These are phyloP conservation scores for Nicotiana obtusifolia DNA, from an alignment of 257 asterid species.

Conservation along the genomic window DNA sequence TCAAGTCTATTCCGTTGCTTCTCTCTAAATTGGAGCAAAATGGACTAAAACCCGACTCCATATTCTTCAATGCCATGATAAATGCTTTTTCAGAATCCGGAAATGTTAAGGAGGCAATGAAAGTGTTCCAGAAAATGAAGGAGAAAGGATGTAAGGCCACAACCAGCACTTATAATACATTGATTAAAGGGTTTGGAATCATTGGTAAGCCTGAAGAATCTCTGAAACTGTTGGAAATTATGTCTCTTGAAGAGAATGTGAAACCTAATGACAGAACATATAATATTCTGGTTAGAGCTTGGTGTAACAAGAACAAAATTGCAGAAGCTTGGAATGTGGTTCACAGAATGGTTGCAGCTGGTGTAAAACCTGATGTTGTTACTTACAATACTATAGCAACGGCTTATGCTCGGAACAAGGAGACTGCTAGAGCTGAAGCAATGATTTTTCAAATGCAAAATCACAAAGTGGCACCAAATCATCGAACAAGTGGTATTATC, in stretches of 20 bases:
- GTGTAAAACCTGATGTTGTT: constrained; percentile 75
- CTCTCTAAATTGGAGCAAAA: constrained; percentile 58
- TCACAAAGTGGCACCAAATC: constrained; percentile 56
- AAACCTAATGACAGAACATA: constrained; percentile 84
- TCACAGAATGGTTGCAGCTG: constrained; percentile 50
- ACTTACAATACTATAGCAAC: constrained; percentile 77
- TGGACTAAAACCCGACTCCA: constrained; percentile 81
- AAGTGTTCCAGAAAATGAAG: constrained; percentile 58
- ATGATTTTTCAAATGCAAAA: constrained; percentile 61
- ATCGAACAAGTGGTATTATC: constrained; percentile 78
- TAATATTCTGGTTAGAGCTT: constrained; percentile 74
- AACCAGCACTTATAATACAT: constrained; percentile 68
- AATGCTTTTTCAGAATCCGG: constrained; percentile 94
- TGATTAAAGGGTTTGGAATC: constrained; percentile 82
- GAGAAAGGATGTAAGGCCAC: constrained; percentile 83
- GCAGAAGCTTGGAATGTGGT: constrained; percentile 71
- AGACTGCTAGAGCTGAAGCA: constrained; percentile 65
- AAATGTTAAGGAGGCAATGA: constrained; percentile 79
- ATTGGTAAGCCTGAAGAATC: constrained; percentile 87
- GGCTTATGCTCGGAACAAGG: constrained; percentile 68
- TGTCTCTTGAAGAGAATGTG: constrained; percentile 48
- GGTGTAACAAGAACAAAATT: constrained; percentile 68
- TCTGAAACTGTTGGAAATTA: constrained; percentile 50
- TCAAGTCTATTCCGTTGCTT: constrained; percentile 71
- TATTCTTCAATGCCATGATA: constrained; percentile 89